Conservation (phyloP, 2,329 filamentous ascomycete species). For the Fusarium torulosum region DNA sequence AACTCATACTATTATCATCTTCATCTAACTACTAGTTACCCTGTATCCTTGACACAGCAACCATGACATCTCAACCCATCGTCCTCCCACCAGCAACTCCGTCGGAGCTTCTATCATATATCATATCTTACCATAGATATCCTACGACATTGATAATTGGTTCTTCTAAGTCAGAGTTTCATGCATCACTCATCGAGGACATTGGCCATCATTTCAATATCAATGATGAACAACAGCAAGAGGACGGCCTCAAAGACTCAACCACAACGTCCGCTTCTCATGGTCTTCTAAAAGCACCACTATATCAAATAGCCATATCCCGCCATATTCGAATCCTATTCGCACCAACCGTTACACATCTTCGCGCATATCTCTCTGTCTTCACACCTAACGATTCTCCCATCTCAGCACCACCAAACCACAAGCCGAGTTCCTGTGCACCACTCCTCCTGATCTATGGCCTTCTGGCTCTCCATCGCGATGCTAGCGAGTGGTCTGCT, state of each 20-base stretch:
- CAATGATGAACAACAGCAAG: constrained; percentile 6
- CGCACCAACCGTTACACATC: constrained; percentile 78
- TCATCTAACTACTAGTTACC: constrained; percentile 14
- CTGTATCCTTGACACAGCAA: constrained; percentile 15
- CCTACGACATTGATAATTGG: constrained; percentile 80
- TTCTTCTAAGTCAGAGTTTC: constrained; percentile 72
- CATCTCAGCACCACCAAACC: constrained; percentile 54
- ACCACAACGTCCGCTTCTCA: constrained; percentile 4
- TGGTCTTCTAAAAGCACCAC: constrained; percentile 69
- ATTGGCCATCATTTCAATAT: constrained; percentile 50
- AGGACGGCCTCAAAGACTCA: constrained; percentile 4
- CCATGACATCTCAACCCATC: constrained; percentile 51
- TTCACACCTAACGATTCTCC: constrained; percentile 57
- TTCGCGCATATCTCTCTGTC: constrained; percentile 80
- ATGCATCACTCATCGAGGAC: constrained; percentile 68
- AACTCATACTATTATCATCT: not conserved
- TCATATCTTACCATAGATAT: constrained; percentile 67
- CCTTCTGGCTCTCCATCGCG: constrained; percentile 72
- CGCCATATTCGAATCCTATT: constrained; percentile 79
- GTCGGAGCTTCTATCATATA: constrained; percentile 72
- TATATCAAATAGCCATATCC: constrained; percentile 77
- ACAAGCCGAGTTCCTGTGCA: constrained; percentile 17
- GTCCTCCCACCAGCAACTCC: constrained; percentile 67
- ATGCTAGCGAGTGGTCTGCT: constrained; percentile 79
- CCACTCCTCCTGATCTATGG: constrained; percentile 73